Percentiles rank a stretch among this genome's conserved stretches.
These are phyloP conservation scores for Capsicum pubescens DNA, from an alignment of 257 asterid species.

Conservation along the genomic window DNA sequence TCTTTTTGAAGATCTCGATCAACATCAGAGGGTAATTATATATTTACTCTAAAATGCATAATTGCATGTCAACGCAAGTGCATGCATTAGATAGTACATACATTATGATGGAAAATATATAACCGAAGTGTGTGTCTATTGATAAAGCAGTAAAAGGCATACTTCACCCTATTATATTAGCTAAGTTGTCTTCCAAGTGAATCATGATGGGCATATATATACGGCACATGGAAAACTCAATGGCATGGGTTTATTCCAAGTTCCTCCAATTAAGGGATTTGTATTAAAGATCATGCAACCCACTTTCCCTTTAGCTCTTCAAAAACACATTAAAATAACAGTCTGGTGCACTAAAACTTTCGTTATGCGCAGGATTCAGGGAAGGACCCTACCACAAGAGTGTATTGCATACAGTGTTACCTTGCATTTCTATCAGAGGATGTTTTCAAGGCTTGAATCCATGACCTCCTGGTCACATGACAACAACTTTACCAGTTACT, in stretches of 20 bases:
- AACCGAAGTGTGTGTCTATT: not conserved
- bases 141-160: not conserved
- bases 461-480: too few species aligned
- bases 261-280: not conserved
- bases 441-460: too few species aligned
- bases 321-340: too few species aligned
- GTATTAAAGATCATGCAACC: slow-evolving; percentile 21
- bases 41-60: not conserved
- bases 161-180: not conserved
- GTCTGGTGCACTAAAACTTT: too few species aligned
- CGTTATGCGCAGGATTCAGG: too few species aligned
- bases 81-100: not conserved
- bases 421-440: too few species aligned
- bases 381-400: too few species aligned
- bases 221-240: not conserved
- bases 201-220: not conserved
- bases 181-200: slow-evolving; percentile 19
- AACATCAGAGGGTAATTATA: too few species aligned
- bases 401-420: too few species aligned
- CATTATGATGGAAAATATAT: too few species aligned
- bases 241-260: not conserved
- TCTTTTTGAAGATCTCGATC: too few species aligned
- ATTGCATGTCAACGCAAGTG: slow-evolving; percentile 20
- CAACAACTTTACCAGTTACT: too few species aligned
- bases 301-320: not conserved